Percentiles rank a stretch among this genome's conserved stretches.
Conservation (phyloP, 139 green algal species). For the Chlorella vulgaris region DNA sequence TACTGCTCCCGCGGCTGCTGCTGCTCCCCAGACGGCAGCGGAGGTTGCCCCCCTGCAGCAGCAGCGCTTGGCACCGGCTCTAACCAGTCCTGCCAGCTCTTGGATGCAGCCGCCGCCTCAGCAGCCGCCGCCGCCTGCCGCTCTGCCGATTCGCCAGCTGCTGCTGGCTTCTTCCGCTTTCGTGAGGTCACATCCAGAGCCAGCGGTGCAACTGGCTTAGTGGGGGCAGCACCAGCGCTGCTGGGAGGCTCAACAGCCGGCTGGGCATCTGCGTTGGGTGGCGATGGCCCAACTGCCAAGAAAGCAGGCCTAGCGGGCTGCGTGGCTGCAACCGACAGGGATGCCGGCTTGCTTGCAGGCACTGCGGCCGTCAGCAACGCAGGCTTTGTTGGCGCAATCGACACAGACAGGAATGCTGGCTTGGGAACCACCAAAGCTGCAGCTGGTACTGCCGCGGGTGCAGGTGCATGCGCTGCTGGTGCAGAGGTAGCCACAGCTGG, state of each 20-base stretch:
- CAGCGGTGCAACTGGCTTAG: background rate
- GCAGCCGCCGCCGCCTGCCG: background rate
- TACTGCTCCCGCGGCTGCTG: background rate
- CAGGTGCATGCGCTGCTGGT: background rate
- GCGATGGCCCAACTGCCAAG: background rate
- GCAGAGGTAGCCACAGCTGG: background rate
- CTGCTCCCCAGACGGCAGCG: too few relatives aligned
- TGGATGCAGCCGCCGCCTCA: background rate
- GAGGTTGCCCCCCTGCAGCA: too few relatives aligned
- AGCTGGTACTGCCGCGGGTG: background rate
- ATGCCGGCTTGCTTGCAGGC: background rate
- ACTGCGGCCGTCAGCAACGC: background rate
- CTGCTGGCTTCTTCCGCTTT: constrained; percentile 6
- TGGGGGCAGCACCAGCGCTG: background rate
- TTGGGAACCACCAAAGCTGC: background rate
- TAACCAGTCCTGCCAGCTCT: constrained; percentile 42
- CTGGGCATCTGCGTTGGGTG: background rate
- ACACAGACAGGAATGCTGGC: background rate
- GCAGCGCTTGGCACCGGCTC: constrained; percentile 2
- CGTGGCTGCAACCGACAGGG: background rate
- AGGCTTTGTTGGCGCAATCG: background rate
- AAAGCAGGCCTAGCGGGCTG: background rate
- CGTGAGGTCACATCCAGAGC: background rate
- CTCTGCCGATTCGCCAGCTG: background rate
- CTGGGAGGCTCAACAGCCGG: background rate